A percentile compares a stretch with the other conserved stretches of the same genome.
Conservation (phyloP, 179 eudicot genomes). For the Silene coronaria region DNA sequence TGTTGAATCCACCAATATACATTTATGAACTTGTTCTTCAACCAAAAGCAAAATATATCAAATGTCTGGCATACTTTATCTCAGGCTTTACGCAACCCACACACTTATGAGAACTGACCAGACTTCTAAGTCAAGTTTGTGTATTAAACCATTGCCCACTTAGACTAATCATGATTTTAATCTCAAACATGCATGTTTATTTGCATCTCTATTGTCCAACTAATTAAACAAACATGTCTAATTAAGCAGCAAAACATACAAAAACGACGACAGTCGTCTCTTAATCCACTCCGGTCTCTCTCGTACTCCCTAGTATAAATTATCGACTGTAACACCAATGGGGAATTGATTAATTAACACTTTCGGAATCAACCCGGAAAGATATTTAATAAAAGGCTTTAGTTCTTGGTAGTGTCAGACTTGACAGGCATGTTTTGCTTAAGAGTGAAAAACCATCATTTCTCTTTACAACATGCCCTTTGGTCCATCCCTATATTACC, state of each 20-base stretch:
- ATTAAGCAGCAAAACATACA: background rate
- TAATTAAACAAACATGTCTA: no score
- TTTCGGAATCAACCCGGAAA: background rate
- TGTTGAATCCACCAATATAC: background rate
- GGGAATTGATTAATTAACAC: background rate
- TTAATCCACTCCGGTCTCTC: no score
- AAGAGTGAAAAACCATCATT: constrained; percentile 17
- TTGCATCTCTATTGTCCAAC: no score
- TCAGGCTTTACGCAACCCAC: constrained; percentile 6
- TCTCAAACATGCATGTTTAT: no score
- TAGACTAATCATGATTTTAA: constrained; percentile 5
- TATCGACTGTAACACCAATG: background rate
- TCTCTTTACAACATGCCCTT: background rate
- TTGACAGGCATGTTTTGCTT: background rate
- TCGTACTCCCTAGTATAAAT: no score
- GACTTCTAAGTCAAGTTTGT: constrained; percentile 20
- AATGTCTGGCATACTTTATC: constrained; percentile 5
- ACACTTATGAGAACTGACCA: constrained; percentile 5
- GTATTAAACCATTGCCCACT: constrained; percentile 9
- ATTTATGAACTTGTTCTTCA: constrained; percentile 7
- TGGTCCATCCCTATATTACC: constrained; percentile 7
- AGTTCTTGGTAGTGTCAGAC: constrained; percentile 10
- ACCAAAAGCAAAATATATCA: constrained; percentile 11
- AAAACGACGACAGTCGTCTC: no score
- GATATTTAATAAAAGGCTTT: background rate